Percentiles rank a stretch among this genome's conserved stretches.
phyloP scores from a whole-genome alignment of 2,329 filamentous ascomycete genomes.

The Waltergamsia citrina region DNA sequence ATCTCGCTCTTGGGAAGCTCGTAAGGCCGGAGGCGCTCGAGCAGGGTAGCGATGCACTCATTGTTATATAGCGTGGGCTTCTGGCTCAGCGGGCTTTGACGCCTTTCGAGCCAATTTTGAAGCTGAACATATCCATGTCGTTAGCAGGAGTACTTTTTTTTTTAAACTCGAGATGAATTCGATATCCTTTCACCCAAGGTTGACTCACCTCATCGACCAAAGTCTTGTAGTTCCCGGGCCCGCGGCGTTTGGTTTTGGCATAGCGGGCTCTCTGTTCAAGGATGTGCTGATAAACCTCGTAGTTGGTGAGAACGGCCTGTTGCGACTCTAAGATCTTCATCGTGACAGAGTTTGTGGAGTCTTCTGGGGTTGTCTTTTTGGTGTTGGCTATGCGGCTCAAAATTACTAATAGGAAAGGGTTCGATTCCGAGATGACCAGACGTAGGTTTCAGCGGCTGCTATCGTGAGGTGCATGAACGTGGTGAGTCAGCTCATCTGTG shows the following conservation, averaged over 20 bases:
- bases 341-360: conserved; percentile 5
- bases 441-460: too few species aligned
- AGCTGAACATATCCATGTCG: too few species aligned
- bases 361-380: neutral
- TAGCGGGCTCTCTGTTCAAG: conserved; percentile 42
- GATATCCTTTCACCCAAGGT: neutral
- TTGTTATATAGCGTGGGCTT: conserved; percentile 42
- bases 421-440: too few species aligned
- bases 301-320: conserved; percentile 61
- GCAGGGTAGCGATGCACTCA: conserved; percentile 40
- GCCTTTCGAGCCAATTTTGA: conserved; percentile 1
- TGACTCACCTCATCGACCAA: conserved; percentile 53
- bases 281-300: conserved; percentile 62
- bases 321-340: conserved; percentile 68
- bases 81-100: conserved; percentile 45
- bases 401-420: too few species aligned
- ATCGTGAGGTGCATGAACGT: too few species aligned
- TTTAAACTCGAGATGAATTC: neutral
- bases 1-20: conserved; percentile 59
- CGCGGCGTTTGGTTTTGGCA: conserved; percentile 34
- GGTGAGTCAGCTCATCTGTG: too few species aligned
- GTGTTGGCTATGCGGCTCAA: too few species aligned
- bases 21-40: conserved; percentile 45
- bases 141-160: neutral
- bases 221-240: conserved; percentile 49